These are phyloP conservation scores for Daldinia eschscholtzii DNA, from an alignment of 2,329 filamentous ascomycete species.

Conservation along the genomic window DNA sequence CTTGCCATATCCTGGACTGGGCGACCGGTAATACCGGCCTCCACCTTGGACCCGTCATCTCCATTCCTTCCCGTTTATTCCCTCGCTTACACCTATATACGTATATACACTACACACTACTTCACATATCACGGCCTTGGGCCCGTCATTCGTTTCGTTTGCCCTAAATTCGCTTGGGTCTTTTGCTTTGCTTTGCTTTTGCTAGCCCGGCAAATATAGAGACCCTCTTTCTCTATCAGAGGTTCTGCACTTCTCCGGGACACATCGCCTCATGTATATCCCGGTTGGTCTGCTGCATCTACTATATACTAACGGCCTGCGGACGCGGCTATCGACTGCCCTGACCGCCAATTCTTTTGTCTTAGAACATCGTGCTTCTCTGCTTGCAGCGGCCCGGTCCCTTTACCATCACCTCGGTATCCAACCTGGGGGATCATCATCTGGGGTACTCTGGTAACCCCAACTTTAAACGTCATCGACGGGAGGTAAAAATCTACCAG, in stretches of 20 bases:
- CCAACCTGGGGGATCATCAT: conserved; percentile 21
- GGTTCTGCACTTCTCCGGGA: conserved; percentile 38
- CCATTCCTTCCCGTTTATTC: conserved; percentile 38
- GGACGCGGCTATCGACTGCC: conserved; percentile 40
- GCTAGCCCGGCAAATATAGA: conserved; percentile 38
- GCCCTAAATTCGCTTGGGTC: conserved; percentile 14
- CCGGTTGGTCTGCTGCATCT: conserved; percentile 37
- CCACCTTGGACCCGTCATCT: conserved; percentile 24
- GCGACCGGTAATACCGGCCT: conserved; percentile 36
- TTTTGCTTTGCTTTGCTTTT: conserved; percentile 39
- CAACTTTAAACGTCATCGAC: conserved; percentile 17
- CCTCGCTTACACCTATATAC: conserved; percentile 36
- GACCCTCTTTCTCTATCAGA: conserved; percentile 22
- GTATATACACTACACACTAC: conserved; percentile 11
- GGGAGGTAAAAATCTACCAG: conserved; percentile 19
- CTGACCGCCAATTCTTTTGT: conserved; percentile 38
- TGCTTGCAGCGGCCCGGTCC: conserved; percentile 30
- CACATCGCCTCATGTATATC: conserved; percentile 41
- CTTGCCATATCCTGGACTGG: conserved; percentile 20
- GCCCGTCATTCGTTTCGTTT: conserved; percentile 46
- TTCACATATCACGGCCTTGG: conserved; percentile 34
- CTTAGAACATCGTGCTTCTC: conserved; percentile 22
- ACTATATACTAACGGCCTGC: conserved; percentile 39
- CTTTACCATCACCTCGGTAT: conserved; percentile 19
- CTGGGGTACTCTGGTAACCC: conserved; percentile 16